phyloP scores from a whole-genome alignment of 2,329 filamentous ascomycete species.

The Albifimbria verrucaria region DNA sequence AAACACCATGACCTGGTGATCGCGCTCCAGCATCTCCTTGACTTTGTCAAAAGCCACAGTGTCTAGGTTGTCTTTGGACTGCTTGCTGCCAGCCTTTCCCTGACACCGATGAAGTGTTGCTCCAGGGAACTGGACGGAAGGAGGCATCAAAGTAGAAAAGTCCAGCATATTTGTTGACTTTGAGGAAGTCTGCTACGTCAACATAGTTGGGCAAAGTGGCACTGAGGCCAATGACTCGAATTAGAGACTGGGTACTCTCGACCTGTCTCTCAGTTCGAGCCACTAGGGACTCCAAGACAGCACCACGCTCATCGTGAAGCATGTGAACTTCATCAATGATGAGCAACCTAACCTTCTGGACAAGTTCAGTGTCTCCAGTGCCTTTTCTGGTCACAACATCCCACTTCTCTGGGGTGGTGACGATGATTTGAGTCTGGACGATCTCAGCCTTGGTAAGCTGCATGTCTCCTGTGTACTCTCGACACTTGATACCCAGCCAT shows the following conservation, averaged over 20 bases:
- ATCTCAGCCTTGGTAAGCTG: slow-evolving; percentile 97
- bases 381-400: slow-evolving; percentile 97
- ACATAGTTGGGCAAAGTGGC: slow-evolving; percentile 95
- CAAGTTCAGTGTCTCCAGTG: slow-evolving; percentile 93
- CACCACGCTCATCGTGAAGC: slow-evolving; percentile 96
- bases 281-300: slow-evolving; percentile 92
- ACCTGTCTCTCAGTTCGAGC: slow-evolving; percentile 94
- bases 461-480: slow-evolving; percentile 98
- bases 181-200: slow-evolving; percentile 94
- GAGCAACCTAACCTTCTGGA: slow-evolving; percentile 91
- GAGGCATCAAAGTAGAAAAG: slow-evolving; percentile 97
- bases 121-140: slow-evolving; percentile 95
- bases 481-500: slow-evolving; percentile 89
- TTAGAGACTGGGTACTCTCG: slow-evolving; percentile 95
- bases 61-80: slow-evolving; percentile 86
- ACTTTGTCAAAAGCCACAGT: slow-evolving; percentile 89
- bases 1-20: slow-evolving; percentile 99
- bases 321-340: slow-evolving; percentile 99
- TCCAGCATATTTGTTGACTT: slow-evolving; percentile 88
- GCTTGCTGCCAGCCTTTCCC: slow-evolving; percentile 78
- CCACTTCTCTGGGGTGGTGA: slow-evolving; percentile 99
- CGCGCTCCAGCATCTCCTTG: slow-evolving; percentile 81
- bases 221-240: slow-evolving; percentile 92
- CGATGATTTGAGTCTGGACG: slow-evolving; percentile 93
- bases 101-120: slow-evolving; percentile 96